These are phyloP conservation scores for Dalechampia spathulata DNA, from an alignment of 441 rosid species.

Conservation along the genomic window DNA sequence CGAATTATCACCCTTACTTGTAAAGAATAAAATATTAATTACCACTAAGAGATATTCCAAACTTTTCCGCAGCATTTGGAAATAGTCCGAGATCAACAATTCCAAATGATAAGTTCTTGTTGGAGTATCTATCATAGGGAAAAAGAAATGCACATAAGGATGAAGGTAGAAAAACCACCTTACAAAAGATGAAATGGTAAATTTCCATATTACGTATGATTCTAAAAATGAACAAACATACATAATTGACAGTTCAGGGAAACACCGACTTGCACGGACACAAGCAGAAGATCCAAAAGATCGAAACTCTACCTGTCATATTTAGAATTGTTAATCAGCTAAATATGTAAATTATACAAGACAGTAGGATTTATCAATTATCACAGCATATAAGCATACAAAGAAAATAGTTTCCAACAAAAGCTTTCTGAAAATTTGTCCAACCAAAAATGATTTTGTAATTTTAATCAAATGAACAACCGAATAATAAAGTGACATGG, in stretches of 20 bases:
- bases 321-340: conserved; percentile 1
- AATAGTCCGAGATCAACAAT: conserved; percentile 82
- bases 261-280: conserved; percentile 61
- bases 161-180: not conserved
- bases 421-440: not conserved
- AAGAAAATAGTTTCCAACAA: conserved; percentile 2
- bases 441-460: not conserved
- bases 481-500: not conserved
- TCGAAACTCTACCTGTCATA: conserved; percentile 69
- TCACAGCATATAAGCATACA: not conserved
- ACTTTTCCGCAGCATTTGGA: conserved; percentile 72
- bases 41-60: conserved; percentile 83
- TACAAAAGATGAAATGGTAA: not conserved
- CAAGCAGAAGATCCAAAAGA: conserved; percentile 54
- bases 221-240: conserved; percentile 26
- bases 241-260: conserved; percentile 80
- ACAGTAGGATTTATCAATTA: not conserved
- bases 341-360: not conserved
- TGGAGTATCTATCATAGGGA: conserved; percentile 54
- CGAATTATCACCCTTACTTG: too few species aligned
- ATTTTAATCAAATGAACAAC: not conserved
- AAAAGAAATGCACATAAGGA: conserved; percentile 6
- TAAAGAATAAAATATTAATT: too few species aligned
- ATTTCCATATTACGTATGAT: not conserved
- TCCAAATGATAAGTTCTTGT: conserved; percentile 75